phyloP scores from a whole-genome alignment of 495 filamentous ascomycete genomes.

The Penicillium ucsense region DNA sequence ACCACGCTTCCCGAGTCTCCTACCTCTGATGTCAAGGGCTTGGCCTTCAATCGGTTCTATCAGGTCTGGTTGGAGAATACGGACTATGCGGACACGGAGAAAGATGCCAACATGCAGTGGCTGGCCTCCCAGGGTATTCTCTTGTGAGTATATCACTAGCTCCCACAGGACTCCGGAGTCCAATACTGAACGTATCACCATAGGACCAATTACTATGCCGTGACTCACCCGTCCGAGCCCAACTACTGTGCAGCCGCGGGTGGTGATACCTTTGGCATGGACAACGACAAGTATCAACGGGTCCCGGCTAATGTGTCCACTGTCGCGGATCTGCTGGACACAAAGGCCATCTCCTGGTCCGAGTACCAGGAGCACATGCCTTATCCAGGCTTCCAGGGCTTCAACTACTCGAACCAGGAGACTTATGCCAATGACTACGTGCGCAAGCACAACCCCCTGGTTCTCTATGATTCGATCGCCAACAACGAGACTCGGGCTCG shows the following conservation, averaged over 20 bases:
- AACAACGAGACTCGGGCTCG: conserved; percentile 40
- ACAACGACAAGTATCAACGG: conserved; percentile 51
- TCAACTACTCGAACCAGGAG: conserved; percentile 42
- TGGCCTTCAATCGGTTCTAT: conserved; percentile 56
- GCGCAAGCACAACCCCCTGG: conserved; percentile 63
- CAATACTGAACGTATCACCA: not conserved
- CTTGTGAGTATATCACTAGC: conserved; percentile 20
- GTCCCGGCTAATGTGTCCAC: conserved; percentile 53
- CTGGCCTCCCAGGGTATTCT: conserved; percentile 52
- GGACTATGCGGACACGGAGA: conserved; percentile 42
- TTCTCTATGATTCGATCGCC: conserved; percentile 51
- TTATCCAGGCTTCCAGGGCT: conserved; percentile 55
- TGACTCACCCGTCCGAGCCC: conserved; percentile 60
- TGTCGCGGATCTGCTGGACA: conserved; percentile 58
- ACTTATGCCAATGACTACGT: conserved; percentile 53
- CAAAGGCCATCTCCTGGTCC: conserved; percentile 56
- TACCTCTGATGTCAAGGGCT: conserved; percentile 48
- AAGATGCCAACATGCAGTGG: conserved; percentile 43
- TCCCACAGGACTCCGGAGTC: not conserved
- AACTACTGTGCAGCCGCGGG: conserved; percentile 57
- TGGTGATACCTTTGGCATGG: conserved; percentile 61
- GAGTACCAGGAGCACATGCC: conserved; percentile 62
- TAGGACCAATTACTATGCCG: conserved; percentile 48
- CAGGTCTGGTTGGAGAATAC: conserved; percentile 69
- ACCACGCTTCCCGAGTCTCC: conserved; percentile 32